These are phyloP conservation scores for Ashbya aceris DNA, from an alignment of 1,139 yeast genomes.

Conservation along the genomic window DNA sequence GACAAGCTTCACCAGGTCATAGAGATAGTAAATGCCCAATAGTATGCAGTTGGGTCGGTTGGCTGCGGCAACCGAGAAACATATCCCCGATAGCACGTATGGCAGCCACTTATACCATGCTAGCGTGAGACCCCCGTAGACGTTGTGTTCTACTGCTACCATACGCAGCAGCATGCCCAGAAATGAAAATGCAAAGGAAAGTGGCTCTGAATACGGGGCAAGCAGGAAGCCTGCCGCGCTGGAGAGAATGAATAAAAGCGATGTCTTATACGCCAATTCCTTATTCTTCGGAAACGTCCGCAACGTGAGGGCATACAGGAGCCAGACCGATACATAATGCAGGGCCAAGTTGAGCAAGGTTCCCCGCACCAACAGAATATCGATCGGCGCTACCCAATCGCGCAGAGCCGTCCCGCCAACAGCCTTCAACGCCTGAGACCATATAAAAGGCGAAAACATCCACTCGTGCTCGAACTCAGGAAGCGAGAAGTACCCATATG, in stretches of 20 bases:
- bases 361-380: constrained; percentile 37
- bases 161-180: constrained; percentile 49
- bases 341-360: constrained; percentile 42
- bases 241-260: constrained; percentile 47
- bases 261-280: constrained; percentile 22
- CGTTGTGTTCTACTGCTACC: constrained; percentile 17
- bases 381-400: constrained; percentile 4
- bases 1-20: constrained; percentile 39
- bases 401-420: neutral
- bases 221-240: constrained; percentile 80
- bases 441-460: constrained; percentile 68
- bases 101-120: constrained; percentile 13
- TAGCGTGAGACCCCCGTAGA: constrained; percentile 11
- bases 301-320: constrained; percentile 44
- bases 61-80: constrained; percentile 49
- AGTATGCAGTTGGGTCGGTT: constrained; percentile 71
- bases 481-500: constrained; percentile 31
- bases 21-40: constrained; percentile 57
- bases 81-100: constrained; percentile 43
- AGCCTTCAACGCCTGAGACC: constrained; percentile 48
- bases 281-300: constrained; percentile 27
- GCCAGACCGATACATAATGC: constrained; percentile 43
- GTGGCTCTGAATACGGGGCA: constrained; percentile 69
- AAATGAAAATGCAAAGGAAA: constrained; percentile 57
- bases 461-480: constrained; percentile 72